Evolutionary conservation across 257 asterid species (phyloP).

Genomic region (Petunia secreta): DNA sequence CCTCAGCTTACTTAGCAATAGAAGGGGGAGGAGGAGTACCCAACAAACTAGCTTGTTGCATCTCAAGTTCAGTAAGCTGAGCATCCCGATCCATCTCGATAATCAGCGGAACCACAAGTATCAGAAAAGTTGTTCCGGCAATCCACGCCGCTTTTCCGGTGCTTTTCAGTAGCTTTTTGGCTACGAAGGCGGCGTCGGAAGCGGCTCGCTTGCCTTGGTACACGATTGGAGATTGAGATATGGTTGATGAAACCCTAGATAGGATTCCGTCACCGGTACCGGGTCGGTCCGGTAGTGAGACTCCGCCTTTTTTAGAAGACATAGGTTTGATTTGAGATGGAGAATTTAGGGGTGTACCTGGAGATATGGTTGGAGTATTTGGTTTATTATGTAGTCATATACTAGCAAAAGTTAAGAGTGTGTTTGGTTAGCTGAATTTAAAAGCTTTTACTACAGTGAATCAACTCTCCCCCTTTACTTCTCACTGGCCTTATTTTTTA

Average conservation of each 20-base stretch:
- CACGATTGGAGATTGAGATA: slow-evolving; percentile 63
- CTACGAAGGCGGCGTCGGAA: slow-evolving; percentile 60
- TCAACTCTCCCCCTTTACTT: too few relatives aligned
- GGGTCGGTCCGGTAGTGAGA: slow-evolving; percentile 33
- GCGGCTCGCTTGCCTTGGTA: slow-evolving; percentile 75
- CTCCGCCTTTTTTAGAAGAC: slow-evolving; percentile 36
- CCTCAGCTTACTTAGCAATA: not conserved
- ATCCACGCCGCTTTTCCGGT: slow-evolving; percentile 96
- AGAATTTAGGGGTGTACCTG: not conserved
- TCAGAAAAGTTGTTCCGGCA: slow-evolving; percentile 73
- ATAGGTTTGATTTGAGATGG: not conserved
- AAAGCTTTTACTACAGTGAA: too few relatives aligned
- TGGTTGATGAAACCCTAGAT: slow-evolving; percentile 34
- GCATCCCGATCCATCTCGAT: slow-evolving; percentile 89
- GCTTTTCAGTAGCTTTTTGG: slow-evolving; percentile 67
- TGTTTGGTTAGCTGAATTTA: too few relatives aligned
- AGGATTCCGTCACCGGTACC: slow-evolving; percentile 32
- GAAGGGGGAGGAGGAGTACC: slow-evolving; percentile 48
- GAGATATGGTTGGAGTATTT: too few relatives aligned
- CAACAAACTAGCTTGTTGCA: slow-evolving; percentile 84
- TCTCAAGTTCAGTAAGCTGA: slow-evolving; percentile 72
- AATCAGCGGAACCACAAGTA: slow-evolving; percentile 75
- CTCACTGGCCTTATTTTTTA: too few relatives aligned
- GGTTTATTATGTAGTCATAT: too few relatives aligned
- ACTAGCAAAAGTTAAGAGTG: too few relatives aligned